Evolutionary conservation across 2,329 filamentous ascomycete genomes (phyloP).

Genomic region (Cercospora sp.): DNA sequence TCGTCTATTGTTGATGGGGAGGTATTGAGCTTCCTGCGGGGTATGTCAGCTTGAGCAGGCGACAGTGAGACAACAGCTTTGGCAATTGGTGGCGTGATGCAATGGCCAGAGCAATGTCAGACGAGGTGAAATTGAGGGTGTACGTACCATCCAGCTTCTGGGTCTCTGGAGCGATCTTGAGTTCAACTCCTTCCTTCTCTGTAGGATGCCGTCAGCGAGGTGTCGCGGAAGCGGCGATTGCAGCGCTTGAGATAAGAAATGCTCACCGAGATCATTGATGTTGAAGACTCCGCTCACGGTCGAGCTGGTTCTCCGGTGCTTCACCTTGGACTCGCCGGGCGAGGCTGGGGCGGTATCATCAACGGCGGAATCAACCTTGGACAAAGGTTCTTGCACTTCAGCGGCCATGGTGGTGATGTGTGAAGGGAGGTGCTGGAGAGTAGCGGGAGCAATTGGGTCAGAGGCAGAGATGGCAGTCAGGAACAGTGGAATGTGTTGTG

Average conservation of each 20-base stretch:
- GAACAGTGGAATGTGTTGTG: not conserved
- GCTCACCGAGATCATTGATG: conserved; percentile 56
- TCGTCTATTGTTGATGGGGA: conserved; percentile 78
- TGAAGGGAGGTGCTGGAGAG: not conserved
- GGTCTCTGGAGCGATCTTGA: conserved; percentile 76
- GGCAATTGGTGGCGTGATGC: not conserved
- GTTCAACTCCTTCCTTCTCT: conserved; percentile 73
- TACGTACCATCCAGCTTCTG: conserved; percentile 81
- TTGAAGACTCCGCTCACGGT: conserved; percentile 73
- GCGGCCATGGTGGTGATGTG: conserved; percentile 50
- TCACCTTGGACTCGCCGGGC: conserved; percentile 65
- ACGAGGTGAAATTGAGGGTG: not conserved
- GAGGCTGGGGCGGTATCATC: conserved; percentile 65
- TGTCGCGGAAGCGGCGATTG: too few relatives aligned
- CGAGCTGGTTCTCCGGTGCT: conserved; percentile 71
- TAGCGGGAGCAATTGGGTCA: not conserved
- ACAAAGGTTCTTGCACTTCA: conserved; percentile 58
- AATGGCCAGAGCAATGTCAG: not conserved
- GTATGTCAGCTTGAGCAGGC: conserved; percentile 6
- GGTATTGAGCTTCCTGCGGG: conserved; percentile 85
- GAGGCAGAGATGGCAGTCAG: not conserved
- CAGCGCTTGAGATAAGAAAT: not conserved
- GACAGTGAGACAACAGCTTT: not conserved
- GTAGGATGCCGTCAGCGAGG: conserved; percentile 23
- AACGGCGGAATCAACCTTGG: conserved; percentile 86